These are phyloP conservation scores for Epithele typhae DNA, from an alignment of 768 basidiomycete genomes.

Conservation along the genomic window DNA sequence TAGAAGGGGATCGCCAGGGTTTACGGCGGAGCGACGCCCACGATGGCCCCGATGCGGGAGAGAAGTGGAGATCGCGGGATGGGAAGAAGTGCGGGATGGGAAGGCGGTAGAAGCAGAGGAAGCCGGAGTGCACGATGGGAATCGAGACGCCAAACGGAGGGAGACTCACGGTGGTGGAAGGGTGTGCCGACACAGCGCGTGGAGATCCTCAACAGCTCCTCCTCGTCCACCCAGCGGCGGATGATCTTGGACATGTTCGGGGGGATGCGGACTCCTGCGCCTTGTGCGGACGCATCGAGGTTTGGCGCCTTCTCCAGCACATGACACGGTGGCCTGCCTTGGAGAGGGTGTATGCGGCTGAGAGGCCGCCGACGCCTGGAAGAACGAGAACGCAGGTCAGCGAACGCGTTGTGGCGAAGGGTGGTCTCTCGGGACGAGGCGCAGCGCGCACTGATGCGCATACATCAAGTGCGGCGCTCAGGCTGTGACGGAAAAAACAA, in stretches of 20 bases:
- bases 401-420: too few relatives aligned
- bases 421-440: too few relatives aligned
- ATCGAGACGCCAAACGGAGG: neutral
- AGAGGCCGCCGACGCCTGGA: slow-evolving; percentile 47
- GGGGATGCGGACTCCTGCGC: slow-evolving; percentile 43
- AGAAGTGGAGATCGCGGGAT: too few relatives aligned
- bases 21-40: too few relatives aligned
- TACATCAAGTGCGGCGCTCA: neutral
- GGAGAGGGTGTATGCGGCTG: slow-evolving; percentile 51
- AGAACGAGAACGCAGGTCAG: too few relatives aligned
- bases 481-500: neutral
- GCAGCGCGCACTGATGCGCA: neutral
- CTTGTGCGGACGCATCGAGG: slow-evolving; percentile 29
- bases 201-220: slow-evolving; percentile 34
- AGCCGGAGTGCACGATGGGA: too few relatives aligned
- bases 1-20: too few relatives aligned
- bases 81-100: too few relatives aligned
- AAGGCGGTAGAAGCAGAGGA: too few relatives aligned
- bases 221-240: slow-evolving; percentile 50
- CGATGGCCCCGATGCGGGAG: too few relatives aligned
- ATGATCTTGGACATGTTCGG: slow-evolving; percentile 57
- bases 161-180: slow-evolving; percentile 34
- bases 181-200: slow-evolving; percentile 30
- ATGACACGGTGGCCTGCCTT: slow-evolving; percentile 56
- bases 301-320: slow-evolving; percentile 40